Base-by-base conservation (phyloP, 371 early-diverging fungal species). In the Funneliformis caledonium region DNA sequence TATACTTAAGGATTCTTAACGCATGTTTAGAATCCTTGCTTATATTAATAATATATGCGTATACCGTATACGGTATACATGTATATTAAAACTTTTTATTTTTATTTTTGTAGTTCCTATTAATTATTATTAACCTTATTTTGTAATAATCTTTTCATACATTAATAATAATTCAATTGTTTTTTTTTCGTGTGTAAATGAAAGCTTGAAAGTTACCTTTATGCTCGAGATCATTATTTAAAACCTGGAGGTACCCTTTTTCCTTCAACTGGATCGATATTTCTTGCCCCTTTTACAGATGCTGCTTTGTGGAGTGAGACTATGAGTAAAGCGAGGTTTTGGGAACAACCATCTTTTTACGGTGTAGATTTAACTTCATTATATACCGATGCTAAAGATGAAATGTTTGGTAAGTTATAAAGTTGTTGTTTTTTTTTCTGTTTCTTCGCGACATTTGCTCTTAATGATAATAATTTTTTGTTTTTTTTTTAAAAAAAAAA, bases 231-330 rank as follows among this genome's bases (percentile, higher is more conserved):
- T 84, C 89, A 91, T 59, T 98, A 92, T 81, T 84, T 99, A 81
- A 97, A 97, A 76, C 96, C 97, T 7, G 96, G 96, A 3, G 99
- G 98, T 52, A 91, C 93, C 0, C 91, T 98, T 84, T 90, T 97
- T 81, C 99, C 99, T 67, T 93, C 95, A 72, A 88, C 91, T 60
- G 97, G 98, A 3, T 92, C 90, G 16, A 97, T 98, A 75, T 93
- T 88, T 82, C 85, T 99, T 78, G 96, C 97, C 5, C 99, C 99
- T 0, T 90, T 95, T 80, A 92, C 94, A 4, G 96, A 95, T 80
- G 91, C 92, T 0, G 89, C 88, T 1, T 85, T 97, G 62, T 97
- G 95, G 93, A 94, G 91, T 26, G 97, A 97, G 82, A 97, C 98
- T 0, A 97, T 97, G 92, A 89, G 92, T 6, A 97, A 97, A 88